phyloP scores from a whole-genome alignment of 1,284 basidiomycete species.

The Coniferiporia weirii region DNA sequence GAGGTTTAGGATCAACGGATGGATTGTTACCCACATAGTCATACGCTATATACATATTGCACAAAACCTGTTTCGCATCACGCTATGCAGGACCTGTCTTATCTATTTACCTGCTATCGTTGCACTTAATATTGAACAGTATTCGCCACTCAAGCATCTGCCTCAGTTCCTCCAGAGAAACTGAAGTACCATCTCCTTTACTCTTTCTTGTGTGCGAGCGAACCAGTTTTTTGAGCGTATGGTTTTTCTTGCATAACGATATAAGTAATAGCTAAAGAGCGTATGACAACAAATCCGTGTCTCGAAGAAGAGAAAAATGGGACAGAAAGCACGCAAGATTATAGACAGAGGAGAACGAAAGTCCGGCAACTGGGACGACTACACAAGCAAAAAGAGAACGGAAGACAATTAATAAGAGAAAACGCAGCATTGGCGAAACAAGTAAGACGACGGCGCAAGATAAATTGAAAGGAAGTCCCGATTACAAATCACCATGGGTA shows the following conservation, averaged over 20 bases:
- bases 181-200: too few species aligned
- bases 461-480: not conserved
- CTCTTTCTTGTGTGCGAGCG: too few species aligned
- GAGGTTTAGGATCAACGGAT: conserved; percentile 18
- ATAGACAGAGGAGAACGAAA: conserved; percentile 12
- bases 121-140: not conserved
- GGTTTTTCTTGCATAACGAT: not conserved
- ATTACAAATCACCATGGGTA: conserved; percentile 9
- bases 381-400: not conserved
- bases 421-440: not conserved
- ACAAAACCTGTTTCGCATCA: conserved; percentile 6
- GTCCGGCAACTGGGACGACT: not conserved
- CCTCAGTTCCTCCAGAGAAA: too few species aligned
- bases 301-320: conserved; percentile 5
- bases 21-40: not conserved
- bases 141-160: not conserved
- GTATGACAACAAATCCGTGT: conserved; percentile 18
- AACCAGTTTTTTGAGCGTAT: too few species aligned
- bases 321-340: not conserved
- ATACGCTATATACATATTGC: conserved; percentile 1
- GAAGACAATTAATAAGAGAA: not conserved
- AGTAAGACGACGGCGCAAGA: not conserved
- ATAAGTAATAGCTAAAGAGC: conserved; percentile 23
- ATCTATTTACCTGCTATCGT: not conserved
- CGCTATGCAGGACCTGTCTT: conserved; percentile 3